phyloP scores from a whole-genome alignment of 805 yeast genomes.

The Pichia cephalocereana region DNA sequence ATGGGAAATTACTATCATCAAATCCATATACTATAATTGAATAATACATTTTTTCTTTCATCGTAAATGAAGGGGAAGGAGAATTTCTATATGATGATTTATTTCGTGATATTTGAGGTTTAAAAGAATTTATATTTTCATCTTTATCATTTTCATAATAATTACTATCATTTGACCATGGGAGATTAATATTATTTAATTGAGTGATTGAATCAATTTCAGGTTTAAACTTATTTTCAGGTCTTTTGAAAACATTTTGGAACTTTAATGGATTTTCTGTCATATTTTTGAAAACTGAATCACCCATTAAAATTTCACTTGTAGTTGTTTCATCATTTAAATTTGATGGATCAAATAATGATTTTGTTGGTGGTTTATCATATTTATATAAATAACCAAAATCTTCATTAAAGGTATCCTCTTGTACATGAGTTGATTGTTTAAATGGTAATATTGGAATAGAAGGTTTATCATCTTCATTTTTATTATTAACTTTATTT shows the following conservation, averaged over 20 bases:
- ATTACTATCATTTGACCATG: neutral
- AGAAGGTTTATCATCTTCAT: slow-evolving; percentile 14
- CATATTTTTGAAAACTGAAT: slow-evolving; percentile 28
- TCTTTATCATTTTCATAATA: neutral
- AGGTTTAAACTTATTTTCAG: slow-evolving; percentile 12
- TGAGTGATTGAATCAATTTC: neutral
- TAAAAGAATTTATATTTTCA: neutral
- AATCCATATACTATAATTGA: slow-evolving; percentile 86
- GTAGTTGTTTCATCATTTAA: slow-evolving; percentile 29
- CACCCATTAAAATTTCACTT: slow-evolving; percentile 26
- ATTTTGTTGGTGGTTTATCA: slow-evolving; percentile 39
- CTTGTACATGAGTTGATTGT: slow-evolving; percentile 14
- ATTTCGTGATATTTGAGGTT: neutral
- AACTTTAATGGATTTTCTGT: slow-evolving; percentile 33
- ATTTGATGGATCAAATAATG: slow-evolving; percentile 38
- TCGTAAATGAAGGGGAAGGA: too few species aligned
- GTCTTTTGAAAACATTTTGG: slow-evolving; percentile 36
- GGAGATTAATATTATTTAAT: neutral
- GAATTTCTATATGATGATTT: neutral
- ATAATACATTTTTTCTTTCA: slow-evolving; percentile 30
- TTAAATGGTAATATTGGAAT: slow-evolving; percentile 18
- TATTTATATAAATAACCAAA: slow-evolving; percentile 17
- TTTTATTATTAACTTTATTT: slow-evolving; percentile 14
- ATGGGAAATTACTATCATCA: slow-evolving; percentile 63
- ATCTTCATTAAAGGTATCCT: slow-evolving; percentile 13